Evolutionary conservation across 108 stramenopile species (phyloP).

Genomic region (Licmophora abbreviata): DNA sequence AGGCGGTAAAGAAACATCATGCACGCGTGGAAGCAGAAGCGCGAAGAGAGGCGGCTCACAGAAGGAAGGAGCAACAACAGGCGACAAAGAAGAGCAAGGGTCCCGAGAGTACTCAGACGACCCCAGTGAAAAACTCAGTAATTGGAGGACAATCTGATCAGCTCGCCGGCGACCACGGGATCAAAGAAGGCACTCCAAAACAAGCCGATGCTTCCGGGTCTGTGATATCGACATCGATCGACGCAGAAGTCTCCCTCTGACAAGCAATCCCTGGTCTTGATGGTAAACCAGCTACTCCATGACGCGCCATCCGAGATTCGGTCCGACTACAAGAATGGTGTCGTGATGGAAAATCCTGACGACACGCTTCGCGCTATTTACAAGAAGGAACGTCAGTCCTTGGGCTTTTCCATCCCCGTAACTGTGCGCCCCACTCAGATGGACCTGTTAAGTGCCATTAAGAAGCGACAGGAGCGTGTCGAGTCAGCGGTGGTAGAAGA

Average conservation of each 20-base stretch:
- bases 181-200: constrained; percentile 15
- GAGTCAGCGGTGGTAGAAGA: no score
- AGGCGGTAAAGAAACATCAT: constrained; percentile 66
- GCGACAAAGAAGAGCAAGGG: constrained; percentile 18
- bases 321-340: constrained; percentile 56
- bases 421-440: neutral
- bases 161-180: constrained; percentile 9
- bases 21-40: constrained; percentile 30
- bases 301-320: constrained; percentile 45
- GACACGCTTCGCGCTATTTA: constrained; percentile 61
- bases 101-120: constrained; percentile 6
- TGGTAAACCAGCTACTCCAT: constrained; percentile 74
- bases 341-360: constrained; percentile 40
- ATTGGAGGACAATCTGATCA: constrained; percentile 1
- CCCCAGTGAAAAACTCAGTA: constrained; percentile 6
- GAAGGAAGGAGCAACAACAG: constrained; percentile 25
- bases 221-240: no score
- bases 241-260: constrained; percentile 6
- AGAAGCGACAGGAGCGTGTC: neutral
- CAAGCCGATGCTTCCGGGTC: no score
- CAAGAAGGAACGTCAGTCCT: constrained; percentile 30
- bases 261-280: constrained; percentile 47
- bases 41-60: constrained; percentile 27
- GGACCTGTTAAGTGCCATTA: constrained; percentile 4
- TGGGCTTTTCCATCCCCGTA: constrained; percentile 1